Evolutionary conservation across 257 asterid genomes (phyloP).

Genomic region (Nicotiana otophora): DNA sequence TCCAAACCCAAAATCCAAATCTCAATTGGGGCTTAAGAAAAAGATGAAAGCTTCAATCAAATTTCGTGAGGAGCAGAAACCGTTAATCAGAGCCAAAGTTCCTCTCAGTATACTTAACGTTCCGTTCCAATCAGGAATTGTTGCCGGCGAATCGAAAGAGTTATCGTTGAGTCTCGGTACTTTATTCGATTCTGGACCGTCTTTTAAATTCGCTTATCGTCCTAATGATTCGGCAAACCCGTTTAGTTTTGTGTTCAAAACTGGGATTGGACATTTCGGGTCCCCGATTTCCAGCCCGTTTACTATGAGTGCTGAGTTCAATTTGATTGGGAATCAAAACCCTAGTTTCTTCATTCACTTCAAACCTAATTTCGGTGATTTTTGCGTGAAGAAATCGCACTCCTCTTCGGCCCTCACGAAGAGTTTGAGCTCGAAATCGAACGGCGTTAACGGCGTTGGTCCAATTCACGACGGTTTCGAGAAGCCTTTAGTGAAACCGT

Average conservation of each 20-base stretch:
- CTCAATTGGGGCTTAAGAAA: neutral
- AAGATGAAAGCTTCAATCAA: constrained; percentile 93
- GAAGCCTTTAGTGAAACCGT: constrained; percentile 22
- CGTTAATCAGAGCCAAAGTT: constrained; percentile 74
- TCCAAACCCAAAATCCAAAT: neutral
- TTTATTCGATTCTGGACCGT: constrained; percentile 67
- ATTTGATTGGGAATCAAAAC: constrained; percentile 51
- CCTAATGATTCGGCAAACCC: constrained; percentile 78
- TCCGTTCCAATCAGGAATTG: constrained; percentile 81
- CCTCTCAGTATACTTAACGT: constrained; percentile 61
- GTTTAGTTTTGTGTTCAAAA: constrained; percentile 69
- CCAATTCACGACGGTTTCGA: constrained; percentile 13
- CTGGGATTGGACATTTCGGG: constrained; percentile 81
- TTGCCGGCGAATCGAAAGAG: constrained; percentile 80
- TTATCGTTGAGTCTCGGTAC: constrained; percentile 61
- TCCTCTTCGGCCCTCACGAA: constrained; percentile 46
- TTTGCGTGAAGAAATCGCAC: constrained; percentile 54
- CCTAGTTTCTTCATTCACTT: constrained; percentile 83
- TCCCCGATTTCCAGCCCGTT: constrained; percentile 77
- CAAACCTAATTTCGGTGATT: constrained; percentile 82
- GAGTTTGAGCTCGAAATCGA: constrained; percentile 24
- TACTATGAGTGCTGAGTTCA: constrained; percentile 89
- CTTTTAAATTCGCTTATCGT: constrained; percentile 60
- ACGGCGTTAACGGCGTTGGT: constrained; percentile 21
- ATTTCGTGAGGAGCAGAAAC: constrained; percentile 83